Evolutionary conservation across 352 stramenopile genomes (phyloP), one percentile per base, ranked within the genome.

Genomic region (Globisporangium cederbergense): DNA sequence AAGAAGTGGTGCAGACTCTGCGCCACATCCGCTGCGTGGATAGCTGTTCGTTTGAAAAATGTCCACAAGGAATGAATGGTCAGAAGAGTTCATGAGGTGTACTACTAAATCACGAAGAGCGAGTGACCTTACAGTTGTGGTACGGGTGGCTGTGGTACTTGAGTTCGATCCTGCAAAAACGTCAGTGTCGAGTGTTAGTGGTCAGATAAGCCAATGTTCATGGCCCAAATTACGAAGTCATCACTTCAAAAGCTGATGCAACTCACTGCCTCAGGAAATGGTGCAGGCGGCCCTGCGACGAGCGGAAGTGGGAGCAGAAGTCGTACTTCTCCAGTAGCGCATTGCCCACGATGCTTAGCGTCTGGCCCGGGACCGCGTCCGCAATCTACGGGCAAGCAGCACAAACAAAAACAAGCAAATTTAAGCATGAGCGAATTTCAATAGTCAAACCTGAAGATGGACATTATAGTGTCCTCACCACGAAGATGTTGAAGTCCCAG

Each of bases 11-110:
- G 78, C 16, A 95, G 63, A 43, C 78, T 83, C 71, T 93, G 83
- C 6, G 79, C 77, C 6, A 96, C 89, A 65, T 97, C 89, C 30
- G 87, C 83, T 3, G 88, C 88, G 32, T 97, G 89, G 38, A 90
- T 76, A 14, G 81, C 84, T 92, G 55, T 34, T 69, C 47, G 43
- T 2, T 34, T 9, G 14, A 28, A 14, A 14, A 2, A 4, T 13
- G 11, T 3, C 3, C 2, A n/a, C 25, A 28, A 28, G 25, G 3
- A n/a, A 8, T 52, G 4, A 20, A 30, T 14, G 18, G 22, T 25
- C 18, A 30, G 2, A 58, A 36, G 18, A 32, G n/a, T 20, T 38
- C 1, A 56, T 16, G 22, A 54, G 0, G 13, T 45, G 46, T 22
- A 16, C 18, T 49, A 9, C 2, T n/a, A 16, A 13, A 10, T 22